A percentile compares a stretch with the other conserved stretches of the same genome.
Conservation (phyloP, 1,284 basidiomycete species). For the Baeospora myosura region DNA sequence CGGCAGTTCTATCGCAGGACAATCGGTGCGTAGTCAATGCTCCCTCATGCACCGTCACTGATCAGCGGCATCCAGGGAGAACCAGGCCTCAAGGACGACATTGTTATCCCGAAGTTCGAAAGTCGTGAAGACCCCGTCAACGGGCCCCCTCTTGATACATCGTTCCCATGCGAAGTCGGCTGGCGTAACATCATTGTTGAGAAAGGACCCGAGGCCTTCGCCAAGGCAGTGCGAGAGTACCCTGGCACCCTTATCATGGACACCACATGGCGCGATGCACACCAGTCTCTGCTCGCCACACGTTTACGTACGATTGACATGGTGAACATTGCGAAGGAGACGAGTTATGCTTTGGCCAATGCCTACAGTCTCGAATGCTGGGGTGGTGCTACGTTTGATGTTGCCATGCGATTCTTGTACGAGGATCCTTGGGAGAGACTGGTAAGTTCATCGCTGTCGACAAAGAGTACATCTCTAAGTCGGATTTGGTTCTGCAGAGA, state of each 20-base stretch:
- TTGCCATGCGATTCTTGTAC: conserved; percentile 99
- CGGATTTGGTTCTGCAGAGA: conserved; percentile 41
- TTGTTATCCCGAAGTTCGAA: conserved; percentile 76
- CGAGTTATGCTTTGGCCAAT: conserved; percentile 89
- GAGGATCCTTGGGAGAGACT: conserved; percentile 99
- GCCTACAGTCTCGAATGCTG: conserved; percentile 98
- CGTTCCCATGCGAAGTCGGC: conserved; percentile 78
- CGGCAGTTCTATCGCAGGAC: conserved; percentile 93
- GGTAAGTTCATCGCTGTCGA: conserved; percentile 35
- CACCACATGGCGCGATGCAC: conserved; percentile 99
- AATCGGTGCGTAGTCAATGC: conserved; percentile 38
- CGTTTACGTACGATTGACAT: conserved; percentile 96
- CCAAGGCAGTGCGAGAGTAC: conserved; percentile 95
- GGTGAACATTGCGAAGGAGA: conserved; percentile 98
- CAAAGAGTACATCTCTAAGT: conserved; percentile 8
- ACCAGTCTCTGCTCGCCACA: conserved; percentile 96
- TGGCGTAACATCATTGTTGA: conserved; percentile 99
- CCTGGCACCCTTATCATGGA: conserved; percentile 95
- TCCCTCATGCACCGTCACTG: neutral
- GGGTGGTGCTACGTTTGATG: conserved; percentile 99
- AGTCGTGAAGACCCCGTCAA: conserved; percentile 72
- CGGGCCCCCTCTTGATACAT: conserved; percentile 71
- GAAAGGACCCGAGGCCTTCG: conserved; percentile 96
- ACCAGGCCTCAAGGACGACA: conserved; percentile 89
- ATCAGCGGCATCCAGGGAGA: conserved; percentile 53